These are phyloP conservation scores for Imleria badia DNA, from an alignment of 768 basidiomycete species.

Conservation along the genomic window DNA sequence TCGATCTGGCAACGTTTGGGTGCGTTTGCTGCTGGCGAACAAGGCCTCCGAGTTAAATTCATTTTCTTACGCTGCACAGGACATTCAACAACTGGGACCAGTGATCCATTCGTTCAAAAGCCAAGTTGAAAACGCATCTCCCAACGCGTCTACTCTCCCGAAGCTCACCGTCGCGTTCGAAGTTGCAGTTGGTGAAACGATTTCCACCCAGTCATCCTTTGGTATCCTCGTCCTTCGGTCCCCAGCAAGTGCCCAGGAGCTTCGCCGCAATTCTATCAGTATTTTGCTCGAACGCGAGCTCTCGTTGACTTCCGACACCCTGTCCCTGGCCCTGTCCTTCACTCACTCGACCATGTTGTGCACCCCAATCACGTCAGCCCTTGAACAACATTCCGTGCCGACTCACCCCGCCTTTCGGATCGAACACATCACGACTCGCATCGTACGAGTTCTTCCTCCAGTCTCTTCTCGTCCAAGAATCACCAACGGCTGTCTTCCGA, in stretches of 20 bases:
- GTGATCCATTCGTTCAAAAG: conserved; percentile 9
- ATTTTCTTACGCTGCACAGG: conserved; percentile 6
- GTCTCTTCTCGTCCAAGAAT: not conserved
- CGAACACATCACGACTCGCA: conserved; percentile 20
- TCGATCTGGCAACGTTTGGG: conserved; percentile 17
- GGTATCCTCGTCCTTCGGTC: conserved; percentile 16
- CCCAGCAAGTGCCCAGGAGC: conserved; percentile 4
- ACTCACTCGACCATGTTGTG: conserved; percentile 21
- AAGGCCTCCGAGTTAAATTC: not conserved
- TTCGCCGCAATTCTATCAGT: not conserved
- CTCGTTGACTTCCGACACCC: conserved; percentile 13
- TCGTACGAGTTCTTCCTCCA: conserved; percentile 19
- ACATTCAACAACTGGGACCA: conserved; percentile 17
- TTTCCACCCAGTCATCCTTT: conserved; percentile 4
- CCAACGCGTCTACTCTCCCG: conserved; percentile 18
- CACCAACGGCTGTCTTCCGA: conserved; percentile 14
- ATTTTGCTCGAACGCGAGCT: conserved; percentile 18
- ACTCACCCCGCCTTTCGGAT: conserved; percentile 13
- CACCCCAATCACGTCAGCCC: conserved; percentile 2
- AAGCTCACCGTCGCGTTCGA: conserved; percentile 22
- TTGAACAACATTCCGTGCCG: conserved; percentile 1
- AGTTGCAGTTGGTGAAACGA: conserved; percentile 7
- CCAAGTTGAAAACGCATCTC: not conserved
- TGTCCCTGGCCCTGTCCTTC: conserved; percentile 22
- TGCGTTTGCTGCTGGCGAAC: conserved; percentile 7